phyloP scores from a whole-genome alignment of 78 protist genomes.

The Reticulomyxa filosa region DNA sequence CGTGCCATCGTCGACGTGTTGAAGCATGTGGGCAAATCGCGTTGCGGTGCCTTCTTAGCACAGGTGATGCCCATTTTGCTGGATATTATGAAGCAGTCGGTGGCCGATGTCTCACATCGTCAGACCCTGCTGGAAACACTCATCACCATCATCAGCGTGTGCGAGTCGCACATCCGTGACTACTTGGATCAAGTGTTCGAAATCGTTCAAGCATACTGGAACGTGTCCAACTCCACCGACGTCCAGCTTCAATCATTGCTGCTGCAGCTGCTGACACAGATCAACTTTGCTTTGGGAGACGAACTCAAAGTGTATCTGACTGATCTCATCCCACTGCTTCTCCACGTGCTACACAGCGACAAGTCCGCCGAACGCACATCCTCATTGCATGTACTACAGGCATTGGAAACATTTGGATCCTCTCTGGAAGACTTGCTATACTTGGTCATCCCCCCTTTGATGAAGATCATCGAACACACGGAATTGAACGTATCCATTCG shows the following conservation, averaged over 20 bases:
- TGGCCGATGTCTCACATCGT: not conserved
- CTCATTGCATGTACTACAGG: conserved; percentile 28
- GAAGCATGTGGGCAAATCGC: conserved; percentile 26
- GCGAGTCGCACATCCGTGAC: conserved; percentile 64
- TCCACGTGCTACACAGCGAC: conserved; percentile 17
- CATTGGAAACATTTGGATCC: conserved; percentile 55
- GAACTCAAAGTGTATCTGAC: conserved; percentile 65
- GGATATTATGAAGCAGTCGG: not conserved
- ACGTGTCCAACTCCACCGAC: not conserved
- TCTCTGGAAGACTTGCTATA: conserved; percentile 64
- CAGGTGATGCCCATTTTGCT: not conserved
- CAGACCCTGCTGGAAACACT: conserved; percentile 8
- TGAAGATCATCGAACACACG: conserved; percentile 29
- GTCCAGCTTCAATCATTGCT: conserved; percentile 11
- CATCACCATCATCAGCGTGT: conserved; percentile 19
- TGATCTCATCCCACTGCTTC: conserved; percentile 57
- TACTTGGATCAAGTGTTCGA: not conserved
- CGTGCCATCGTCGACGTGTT: conserved; percentile 25
- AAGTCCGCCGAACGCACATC: not conserved
- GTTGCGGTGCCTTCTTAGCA: not conserved
- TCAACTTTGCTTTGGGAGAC: conserved; percentile 48
- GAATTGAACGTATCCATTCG: no score
- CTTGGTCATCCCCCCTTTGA: conserved; percentile 67
- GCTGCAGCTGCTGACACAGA: conserved; percentile 53
- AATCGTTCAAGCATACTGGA: conserved; percentile 61